These are phyloP conservation scores for Boletus vinaceobasis DNA, from an alignment of 768 basidiomycete species.

Conservation along the genomic window DNA sequence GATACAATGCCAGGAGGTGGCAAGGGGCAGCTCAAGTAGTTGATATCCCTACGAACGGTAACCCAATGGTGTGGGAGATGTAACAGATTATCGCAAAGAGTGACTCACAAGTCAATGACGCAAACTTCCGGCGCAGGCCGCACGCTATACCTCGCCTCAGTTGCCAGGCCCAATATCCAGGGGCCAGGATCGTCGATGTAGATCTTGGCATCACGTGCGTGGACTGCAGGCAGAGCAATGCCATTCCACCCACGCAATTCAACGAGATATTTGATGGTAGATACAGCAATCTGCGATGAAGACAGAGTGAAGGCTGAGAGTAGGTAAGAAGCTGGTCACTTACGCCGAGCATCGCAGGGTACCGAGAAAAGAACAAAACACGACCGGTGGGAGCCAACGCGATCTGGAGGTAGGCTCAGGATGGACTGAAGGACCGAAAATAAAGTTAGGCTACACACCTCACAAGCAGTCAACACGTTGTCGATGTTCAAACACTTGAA, in stretches of 20 bases:
- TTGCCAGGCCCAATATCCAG: slow-evolving; percentile 90
- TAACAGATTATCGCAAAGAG: background rate
- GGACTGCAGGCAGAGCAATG: slow-evolving; percentile 76
- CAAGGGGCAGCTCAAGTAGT: slow-evolving; percentile 79
- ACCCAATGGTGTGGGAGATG: background rate
- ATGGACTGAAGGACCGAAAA: background rate
- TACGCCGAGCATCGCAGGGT: slow-evolving; percentile 89
- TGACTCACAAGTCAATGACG: slow-evolving; percentile 76
- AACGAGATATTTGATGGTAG: slow-evolving; percentile 85
- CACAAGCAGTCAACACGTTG: slow-evolving; percentile 89
- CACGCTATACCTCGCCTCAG: slow-evolving; percentile 78
- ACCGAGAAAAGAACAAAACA: slow-evolving; percentile 82
- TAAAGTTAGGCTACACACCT: slow-evolving; percentile 44
- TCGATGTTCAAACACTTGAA: slow-evolving; percentile 92
- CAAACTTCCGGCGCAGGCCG: slow-evolving; percentile 78
- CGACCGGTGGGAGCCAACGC: slow-evolving; percentile 85
- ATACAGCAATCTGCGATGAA: slow-evolving; percentile 68
- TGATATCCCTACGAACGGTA: slow-evolving; percentile 58
- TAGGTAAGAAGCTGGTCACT: slow-evolving; percentile 13
- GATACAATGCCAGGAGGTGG: slow-evolving; percentile 77
- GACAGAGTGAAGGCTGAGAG: background rate
- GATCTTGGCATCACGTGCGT: slow-evolving; percentile 87
- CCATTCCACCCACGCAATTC: slow-evolving; percentile 94
- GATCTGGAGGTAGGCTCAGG: slow-evolving; percentile 43
- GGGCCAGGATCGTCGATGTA: slow-evolving; percentile 96